A percentile compares a stretch with the other conserved stretches of the same genome.
phyloP scores from a whole-genome alignment of 768 basidiomycete species.

The Gloeostereum incarnatum region DNA sequence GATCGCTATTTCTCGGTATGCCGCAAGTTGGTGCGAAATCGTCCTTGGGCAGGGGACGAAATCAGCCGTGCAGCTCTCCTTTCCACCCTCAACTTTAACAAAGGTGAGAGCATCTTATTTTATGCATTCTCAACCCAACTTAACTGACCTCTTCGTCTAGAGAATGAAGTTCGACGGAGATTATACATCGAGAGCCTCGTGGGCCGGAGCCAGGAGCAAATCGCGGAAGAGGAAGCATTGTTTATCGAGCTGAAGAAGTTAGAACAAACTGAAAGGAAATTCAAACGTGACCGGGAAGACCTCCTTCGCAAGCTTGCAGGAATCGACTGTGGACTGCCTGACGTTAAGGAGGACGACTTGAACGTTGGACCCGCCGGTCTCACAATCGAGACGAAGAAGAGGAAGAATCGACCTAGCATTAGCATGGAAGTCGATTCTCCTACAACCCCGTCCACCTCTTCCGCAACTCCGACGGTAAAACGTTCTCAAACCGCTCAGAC shows the following conservation, averaged over 20 bases:
- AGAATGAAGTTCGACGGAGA: slow-evolving; percentile 82
- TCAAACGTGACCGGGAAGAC: slow-evolving; percentile 84
- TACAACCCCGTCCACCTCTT: slow-evolving; percentile 30
- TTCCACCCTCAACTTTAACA: slow-evolving; percentile 77
- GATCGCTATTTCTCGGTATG: slow-evolving; percentile 91
- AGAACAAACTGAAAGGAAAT: slow-evolving; percentile 84
- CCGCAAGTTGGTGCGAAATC: slow-evolving; percentile 74
- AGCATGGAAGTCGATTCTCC: slow-evolving; percentile 37
- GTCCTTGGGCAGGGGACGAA: slow-evolving; percentile 83
- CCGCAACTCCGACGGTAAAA: too few species aligned
- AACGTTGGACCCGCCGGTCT: slow-evolving; percentile 35
- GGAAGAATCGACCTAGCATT: slow-evolving; percentile 32
- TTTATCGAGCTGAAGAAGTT: slow-evolving; percentile 92
- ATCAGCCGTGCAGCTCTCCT: slow-evolving; percentile 56
- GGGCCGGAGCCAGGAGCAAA: slow-evolving; percentile 78
- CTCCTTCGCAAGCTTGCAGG: slow-evolving; percentile 78
- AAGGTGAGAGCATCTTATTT: slow-evolving; percentile 39
- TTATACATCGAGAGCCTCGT: slow-evolving; percentile 83
- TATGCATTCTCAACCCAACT: not conserved
- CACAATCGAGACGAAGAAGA: slow-evolving; percentile 46
- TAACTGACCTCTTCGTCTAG: slow-evolving; percentile 26
- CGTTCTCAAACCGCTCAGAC: slow-evolving; percentile 35
- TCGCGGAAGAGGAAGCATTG: slow-evolving; percentile 91
- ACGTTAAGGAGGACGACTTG: slow-evolving; percentile 70
- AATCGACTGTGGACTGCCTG: slow-evolving; percentile 78